Percentiles rank a stretch among this genome's conserved stretches.
phyloP scores from a whole-genome alignment of 805 yeast species.

The Clavispora asparagi region DNA sequence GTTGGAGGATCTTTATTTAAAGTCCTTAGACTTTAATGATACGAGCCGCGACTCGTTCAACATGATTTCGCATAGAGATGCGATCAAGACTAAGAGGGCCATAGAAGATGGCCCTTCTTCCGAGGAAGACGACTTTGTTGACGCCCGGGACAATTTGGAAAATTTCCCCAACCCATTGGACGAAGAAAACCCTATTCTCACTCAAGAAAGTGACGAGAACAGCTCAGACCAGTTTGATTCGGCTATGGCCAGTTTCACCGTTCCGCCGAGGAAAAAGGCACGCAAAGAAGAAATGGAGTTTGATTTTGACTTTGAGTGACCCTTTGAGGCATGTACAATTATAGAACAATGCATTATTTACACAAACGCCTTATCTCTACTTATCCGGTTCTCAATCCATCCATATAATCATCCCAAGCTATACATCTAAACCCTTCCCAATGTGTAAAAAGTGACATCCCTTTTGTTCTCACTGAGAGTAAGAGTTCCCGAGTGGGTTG shows the following conservation, averaged over 20 bases:
- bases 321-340: not conserved
- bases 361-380: too few species aligned
- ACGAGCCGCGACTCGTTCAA: not conserved
- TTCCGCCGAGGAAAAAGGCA: not conserved
- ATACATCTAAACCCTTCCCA: slow-evolving; percentile 6
- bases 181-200: not conserved
- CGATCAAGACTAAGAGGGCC: not conserved
- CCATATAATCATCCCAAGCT: not conserved
- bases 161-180: slow-evolving; percentile 20
- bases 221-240: not conserved
- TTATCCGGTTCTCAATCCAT: too few species aligned
- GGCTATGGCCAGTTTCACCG: not conserved
- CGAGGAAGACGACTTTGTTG: not conserved
- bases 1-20: not conserved
- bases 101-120: not conserved
- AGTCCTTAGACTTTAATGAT: not conserved
- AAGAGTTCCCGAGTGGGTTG: not conserved
- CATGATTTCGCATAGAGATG: not conserved
- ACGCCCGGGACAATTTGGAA: not conserved
- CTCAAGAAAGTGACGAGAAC: not conserved
- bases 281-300: slow-evolving; percentile 14
- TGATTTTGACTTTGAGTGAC: slow-evolving; percentile 23
- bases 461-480: slow-evolving; percentile 2
- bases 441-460: slow-evolving; percentile 25
- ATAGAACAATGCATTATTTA: slow-evolving; percentile 6